Evolutionary conservation across 176 grass and related monocot genomes (phyloP).

Genomic region (Eragrostis curvula): DNA sequence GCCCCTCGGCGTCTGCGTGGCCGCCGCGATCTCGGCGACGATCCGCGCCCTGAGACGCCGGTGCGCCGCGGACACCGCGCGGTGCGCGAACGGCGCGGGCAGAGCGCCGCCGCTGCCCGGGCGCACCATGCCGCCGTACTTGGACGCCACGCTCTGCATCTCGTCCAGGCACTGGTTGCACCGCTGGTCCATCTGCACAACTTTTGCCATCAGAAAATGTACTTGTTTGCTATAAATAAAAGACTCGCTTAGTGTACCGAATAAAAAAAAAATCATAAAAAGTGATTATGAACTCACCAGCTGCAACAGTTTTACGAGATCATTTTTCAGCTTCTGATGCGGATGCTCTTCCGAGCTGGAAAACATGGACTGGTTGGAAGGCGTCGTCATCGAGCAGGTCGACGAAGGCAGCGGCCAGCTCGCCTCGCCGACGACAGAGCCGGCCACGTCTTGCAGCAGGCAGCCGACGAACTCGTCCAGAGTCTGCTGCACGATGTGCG

Average conservation of each 20-base stretch:
- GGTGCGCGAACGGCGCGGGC: constrained; percentile 44
- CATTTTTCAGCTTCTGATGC: constrained; percentile 44
- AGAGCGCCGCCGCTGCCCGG: constrained; percentile 20
- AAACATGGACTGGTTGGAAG: constrained; percentile 33
- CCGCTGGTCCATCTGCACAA: constrained; percentile 71
- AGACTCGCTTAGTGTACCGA: too few relatives aligned
- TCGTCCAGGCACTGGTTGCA: constrained; percentile 78
- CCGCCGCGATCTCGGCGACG: constrained; percentile 40
- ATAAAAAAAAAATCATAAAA: neutral
- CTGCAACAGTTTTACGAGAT: constrained; percentile 66
- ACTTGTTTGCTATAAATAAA: too few relatives aligned
- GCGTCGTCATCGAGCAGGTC: constrained; percentile 41
- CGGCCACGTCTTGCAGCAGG: constrained; percentile 52
- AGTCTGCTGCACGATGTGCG: constrained; percentile 60
- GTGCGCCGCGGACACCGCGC: constrained; percentile 47
- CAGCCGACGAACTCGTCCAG: constrained; percentile 59
- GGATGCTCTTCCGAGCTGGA: constrained; percentile 34
- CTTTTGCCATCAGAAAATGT: neutral
- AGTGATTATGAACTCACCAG: constrained; percentile 43
- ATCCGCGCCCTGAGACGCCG: constrained; percentile 65
- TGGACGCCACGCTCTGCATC: constrained; percentile 54
- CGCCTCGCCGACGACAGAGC: constrained; percentile 26
- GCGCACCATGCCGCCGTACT: constrained; percentile 48
- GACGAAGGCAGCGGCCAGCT: constrained; percentile 46
- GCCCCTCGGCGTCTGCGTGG: neutral